Conservation (phyloP, 108 stramenopile species). For the Epipyxis sp. region DNA sequence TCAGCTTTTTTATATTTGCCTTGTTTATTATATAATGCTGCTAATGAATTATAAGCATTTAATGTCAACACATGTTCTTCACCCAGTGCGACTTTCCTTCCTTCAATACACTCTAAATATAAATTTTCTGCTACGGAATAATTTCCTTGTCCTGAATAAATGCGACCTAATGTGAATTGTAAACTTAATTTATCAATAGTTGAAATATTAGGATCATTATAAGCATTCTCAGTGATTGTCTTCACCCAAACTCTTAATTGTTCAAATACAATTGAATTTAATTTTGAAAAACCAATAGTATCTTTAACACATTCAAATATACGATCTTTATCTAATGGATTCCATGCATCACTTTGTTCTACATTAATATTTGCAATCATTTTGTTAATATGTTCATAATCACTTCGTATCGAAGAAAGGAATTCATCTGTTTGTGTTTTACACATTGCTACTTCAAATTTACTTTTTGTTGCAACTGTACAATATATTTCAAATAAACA, state of each 20-base stretch:
- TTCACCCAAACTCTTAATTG: conserved; percentile 28
- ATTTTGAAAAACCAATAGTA: conserved; percentile 1
- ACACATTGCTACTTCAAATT: background rate
- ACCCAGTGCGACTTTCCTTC: background rate
- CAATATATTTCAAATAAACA: background rate
- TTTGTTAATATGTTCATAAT: too few species aligned
- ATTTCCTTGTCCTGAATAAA: background rate
- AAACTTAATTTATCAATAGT: background rate
- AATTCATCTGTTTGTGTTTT: too few species aligned
- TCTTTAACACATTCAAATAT: too few species aligned
- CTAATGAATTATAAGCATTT: background rate
- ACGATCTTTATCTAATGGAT: too few species aligned
- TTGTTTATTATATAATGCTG: background rate
- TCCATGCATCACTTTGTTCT: too few species aligned
- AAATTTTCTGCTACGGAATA: background rate
- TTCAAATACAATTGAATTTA: conserved; percentile 16
- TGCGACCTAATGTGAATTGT: background rate
- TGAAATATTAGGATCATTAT: background rate
- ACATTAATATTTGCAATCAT: too few species aligned
- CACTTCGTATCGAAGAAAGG: too few species aligned
- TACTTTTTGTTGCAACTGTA: background rate
- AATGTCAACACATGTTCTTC: background rate
- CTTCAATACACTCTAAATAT: background rate
- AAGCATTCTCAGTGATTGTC: background rate
- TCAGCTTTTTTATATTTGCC: background rate